Evolutionary conservation across 805 yeast species (phyloP).

Genomic region (Grigorovia transvaalensis): DNA sequence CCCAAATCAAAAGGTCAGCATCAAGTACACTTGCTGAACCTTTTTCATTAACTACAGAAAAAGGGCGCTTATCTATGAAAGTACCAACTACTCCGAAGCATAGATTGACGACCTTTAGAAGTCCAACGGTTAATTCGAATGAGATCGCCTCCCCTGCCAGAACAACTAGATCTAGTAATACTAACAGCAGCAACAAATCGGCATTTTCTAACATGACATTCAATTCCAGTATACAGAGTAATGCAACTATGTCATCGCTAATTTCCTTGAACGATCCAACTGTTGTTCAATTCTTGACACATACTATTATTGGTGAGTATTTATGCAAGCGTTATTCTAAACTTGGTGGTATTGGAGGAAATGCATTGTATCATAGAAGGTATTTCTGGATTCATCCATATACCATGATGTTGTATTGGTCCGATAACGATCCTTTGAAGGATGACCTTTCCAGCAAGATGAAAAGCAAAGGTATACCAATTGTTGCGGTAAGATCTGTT

Average conservation of each 20-base stretch:
- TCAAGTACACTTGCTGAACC: not conserved
- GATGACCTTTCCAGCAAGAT: not conserved
- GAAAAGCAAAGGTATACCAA: constrained; percentile 5
- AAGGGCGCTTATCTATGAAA: not conserved
- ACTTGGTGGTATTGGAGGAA: constrained; percentile 61
- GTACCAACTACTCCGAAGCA: not conserved
- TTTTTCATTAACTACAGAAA: not conserved
- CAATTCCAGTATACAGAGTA: not conserved
- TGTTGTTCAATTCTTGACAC: constrained; percentile 39
- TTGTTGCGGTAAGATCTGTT: constrained; percentile 43
- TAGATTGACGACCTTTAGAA: not conserved
- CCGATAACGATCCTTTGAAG: constrained; percentile 27
- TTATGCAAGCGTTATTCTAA: constrained; percentile 76
- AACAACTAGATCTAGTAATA: not conserved
- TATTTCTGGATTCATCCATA: constrained; percentile 97
- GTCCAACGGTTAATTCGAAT: not conserved
- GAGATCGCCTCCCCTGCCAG: not conserved
- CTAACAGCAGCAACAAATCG: not conserved
- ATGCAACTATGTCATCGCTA: not conserved
- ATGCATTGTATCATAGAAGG: constrained; percentile 75
- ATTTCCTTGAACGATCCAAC: not conserved
- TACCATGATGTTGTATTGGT: constrained; percentile 85
- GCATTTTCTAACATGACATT: not conserved
- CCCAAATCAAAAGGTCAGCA: not conserved
- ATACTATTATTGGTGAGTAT: constrained; percentile 88